These are phyloP conservation scores for Amanita inopinata DNA, from an alignment of 768 basidiomycete genomes.

Conservation along the genomic window DNA sequence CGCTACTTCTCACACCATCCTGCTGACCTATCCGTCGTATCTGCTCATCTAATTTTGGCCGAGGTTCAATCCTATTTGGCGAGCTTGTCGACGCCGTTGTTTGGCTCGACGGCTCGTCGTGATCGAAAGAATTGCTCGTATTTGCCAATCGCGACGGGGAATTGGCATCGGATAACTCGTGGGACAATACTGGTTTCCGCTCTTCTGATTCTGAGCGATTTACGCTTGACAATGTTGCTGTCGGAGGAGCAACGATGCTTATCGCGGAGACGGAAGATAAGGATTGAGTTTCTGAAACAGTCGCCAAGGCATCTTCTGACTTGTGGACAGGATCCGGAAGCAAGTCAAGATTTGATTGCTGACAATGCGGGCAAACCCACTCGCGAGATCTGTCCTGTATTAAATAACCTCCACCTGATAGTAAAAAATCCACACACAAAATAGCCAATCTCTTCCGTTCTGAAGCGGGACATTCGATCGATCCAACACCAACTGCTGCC, in stretches of 20 bases:
- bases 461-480: slow-evolving; percentile 63
- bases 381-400: slow-evolving; percentile 53
- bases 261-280: background rate
- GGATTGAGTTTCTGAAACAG: background rate
- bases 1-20: slow-evolving; percentile 10
- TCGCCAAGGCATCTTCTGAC: background rate
- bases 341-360: slow-evolving; percentile 52
- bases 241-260: no score
- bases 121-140: no score
- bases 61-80: background rate
- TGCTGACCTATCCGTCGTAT: background rate
- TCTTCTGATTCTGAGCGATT: no score
- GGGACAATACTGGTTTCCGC: no score
- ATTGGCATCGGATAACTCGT: no score
- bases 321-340: slow-evolving; percentile 53
- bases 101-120: no score
- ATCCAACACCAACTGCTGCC: slow-evolving; percentile 79
- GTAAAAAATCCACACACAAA: slow-evolving; percentile 38
- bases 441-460: slow-evolving; percentile 74
- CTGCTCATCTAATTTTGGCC: background rate
- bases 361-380: slow-evolving; percentile 73
- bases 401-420: background rate
- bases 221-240: no score
- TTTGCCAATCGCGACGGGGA: no score
- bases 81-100: background rate